Conservation (phyloP, 768 basidiomycete genomes). For the Pulveroboletus sp. region DNA sequence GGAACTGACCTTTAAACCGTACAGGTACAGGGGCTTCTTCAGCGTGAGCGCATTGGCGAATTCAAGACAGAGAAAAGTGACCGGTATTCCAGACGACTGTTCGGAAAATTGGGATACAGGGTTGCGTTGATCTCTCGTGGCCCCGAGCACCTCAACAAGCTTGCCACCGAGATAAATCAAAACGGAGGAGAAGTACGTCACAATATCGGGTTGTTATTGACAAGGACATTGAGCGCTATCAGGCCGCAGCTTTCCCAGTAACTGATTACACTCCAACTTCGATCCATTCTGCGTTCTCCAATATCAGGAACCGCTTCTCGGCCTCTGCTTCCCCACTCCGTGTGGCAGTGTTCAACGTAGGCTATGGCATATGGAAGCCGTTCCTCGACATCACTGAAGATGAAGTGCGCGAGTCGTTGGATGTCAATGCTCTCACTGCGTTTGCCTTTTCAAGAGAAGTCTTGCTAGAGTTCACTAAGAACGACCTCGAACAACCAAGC, state of each 20-base stretch:
- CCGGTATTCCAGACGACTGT: constrained; percentile 44
- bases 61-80: not conserved
- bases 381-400: constrained; percentile 63
- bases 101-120: constrained; percentile 61
- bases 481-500: constrained; percentile 41
- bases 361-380: constrained; percentile 55
- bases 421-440: constrained; percentile 54
- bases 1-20: constrained; percentile 2
- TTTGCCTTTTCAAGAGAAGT: constrained; percentile 64
- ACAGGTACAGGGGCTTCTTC: constrained; percentile 57
- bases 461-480: constrained; percentile 58
- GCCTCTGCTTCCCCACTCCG: constrained; percentile 50
- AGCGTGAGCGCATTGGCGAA: constrained; percentile 41
- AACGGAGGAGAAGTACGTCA: constrained; percentile 55
- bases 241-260: constrained; percentile 62
- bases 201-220: not conserved
- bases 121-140: constrained; percentile 67
- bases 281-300: constrained; percentile 47
- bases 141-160: constrained; percentile 44
- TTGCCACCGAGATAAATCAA: constrained; percentile 54
- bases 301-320: constrained; percentile 45
- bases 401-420: constrained; percentile 49
- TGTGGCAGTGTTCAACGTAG: constrained; percentile 65
- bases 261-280: constrained; percentile 47
- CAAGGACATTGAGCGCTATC: not conserved